Evolutionary conservation across 1,284 basidiomycete genomes (phyloP), one percentile per base, ranked within the genome.

Genomic region (Meira nashicola): DNA sequence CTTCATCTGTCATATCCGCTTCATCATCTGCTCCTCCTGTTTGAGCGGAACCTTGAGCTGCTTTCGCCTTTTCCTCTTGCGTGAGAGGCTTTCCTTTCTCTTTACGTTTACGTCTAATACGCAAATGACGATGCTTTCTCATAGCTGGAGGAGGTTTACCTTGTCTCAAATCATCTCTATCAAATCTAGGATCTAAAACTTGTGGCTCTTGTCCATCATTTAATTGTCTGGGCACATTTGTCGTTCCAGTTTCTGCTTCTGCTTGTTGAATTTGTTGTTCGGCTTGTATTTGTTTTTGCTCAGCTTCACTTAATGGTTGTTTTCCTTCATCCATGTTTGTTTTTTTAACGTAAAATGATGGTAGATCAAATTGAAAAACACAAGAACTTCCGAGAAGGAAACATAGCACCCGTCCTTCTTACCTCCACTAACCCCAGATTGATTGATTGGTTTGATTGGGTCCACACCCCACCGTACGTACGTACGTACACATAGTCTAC

Each of bases 151-250:
- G 38, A 2, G 50, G 50, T 33, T 53, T 53, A 12, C 50, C 50
- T 41, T 53, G 50, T 53, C 50, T 17, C 5, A 53, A 33, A 33
- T 53, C 50, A 41, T 53, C 50, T 23, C 50, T 53, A 23, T 53
- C 50, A 15, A 53, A 53, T n/a, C 50, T n/a, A 2, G 50, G 50
- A 53, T 53, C 50, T 39, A 53, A 39, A 25, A 15, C 28, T 17
- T 17, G 11, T 12, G 50, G 50, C 8, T 48, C 46, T 21, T n/a
- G 46, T 12, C 37, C 50, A 33, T 37, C 38, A 8, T 17, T 53
- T 5, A 14, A 19, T 39, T 17, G 23, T n/a, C 50, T 2, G 40
- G 50, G 38, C 11, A 53, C 37, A 41, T 17, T 12, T 17, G 37
- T 39, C 2, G 50, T 53, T 4, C 50, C 50, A 5, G 50, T 53